Percentiles rank a stretch among this genome's conserved stretches.
phyloP scores from a whole-genome alignment of 306 rosid genomes.

The Medicago arabica region DNA sequence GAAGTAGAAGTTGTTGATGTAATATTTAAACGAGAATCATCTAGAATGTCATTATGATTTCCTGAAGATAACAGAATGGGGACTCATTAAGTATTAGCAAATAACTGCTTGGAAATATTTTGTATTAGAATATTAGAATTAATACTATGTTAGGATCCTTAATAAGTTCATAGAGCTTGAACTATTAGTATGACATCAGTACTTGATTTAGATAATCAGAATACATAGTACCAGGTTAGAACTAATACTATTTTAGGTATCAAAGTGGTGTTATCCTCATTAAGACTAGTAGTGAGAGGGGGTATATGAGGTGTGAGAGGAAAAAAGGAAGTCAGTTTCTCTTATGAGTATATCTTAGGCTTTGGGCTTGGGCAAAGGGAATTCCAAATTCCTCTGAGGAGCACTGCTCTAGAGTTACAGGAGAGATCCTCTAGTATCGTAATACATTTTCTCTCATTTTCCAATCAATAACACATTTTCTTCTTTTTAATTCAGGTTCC shows the following conservation, averaged over 20 bases:
- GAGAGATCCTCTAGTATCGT: too few relatives aligned
- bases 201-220: conserved; percentile 4
- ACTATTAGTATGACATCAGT: background rate
- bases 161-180: background rate
- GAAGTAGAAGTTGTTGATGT: conserved; percentile 60
- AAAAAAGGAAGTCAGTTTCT: too few relatives aligned
- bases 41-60: conserved; percentile 68
- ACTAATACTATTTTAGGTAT: too few relatives aligned
- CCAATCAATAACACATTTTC: background rate
- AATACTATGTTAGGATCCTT: background rate
- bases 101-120: conserved; percentile 26
- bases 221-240: background rate
- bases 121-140: background rate
- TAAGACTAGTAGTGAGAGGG: too few relatives aligned
- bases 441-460: too few relatives aligned
- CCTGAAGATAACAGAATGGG: conserved; percentile 54
- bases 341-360: too few relatives aligned
- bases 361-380: too few relatives aligned
- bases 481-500: background rate
- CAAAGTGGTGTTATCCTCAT: too few relatives aligned
- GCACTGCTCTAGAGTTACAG: too few relatives aligned
- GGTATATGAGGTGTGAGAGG: too few relatives aligned
- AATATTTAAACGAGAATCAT: conserved; percentile 71
- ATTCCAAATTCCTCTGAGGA: too few relatives aligned
- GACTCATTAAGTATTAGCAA: conserved; percentile 12